phyloP scores from a whole-genome alignment of 176 grass and related monocot species.

The Eleusine indica region DNA sequence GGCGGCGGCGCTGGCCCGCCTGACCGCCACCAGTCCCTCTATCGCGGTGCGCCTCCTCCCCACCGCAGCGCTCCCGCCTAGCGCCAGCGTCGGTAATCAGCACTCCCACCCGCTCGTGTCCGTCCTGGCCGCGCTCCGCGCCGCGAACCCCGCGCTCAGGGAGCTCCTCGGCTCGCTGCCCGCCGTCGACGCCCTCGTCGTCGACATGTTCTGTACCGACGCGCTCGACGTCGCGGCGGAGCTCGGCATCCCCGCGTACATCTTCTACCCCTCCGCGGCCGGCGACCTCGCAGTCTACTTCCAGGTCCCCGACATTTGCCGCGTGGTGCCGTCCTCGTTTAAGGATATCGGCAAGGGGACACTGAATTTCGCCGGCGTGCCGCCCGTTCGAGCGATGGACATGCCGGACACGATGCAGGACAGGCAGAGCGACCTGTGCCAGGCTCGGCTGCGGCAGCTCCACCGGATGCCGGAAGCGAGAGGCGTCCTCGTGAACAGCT shows the following conservation, averaged over 20 bases:
- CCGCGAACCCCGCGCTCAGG: slow-evolving; percentile 28
- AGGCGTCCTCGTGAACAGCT: slow-evolving; percentile 74
- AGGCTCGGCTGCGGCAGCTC: slow-evolving; percentile 35
- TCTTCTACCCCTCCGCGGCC: slow-evolving; percentile 54
- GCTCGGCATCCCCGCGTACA: slow-evolving; percentile 55
- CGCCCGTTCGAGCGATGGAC: slow-evolving; percentile 49
- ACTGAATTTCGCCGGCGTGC: slow-evolving; percentile 53
- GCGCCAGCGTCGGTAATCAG: too few species aligned
- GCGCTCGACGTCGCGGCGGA: slow-evolving; percentile 53
- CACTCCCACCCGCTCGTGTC: not conserved
- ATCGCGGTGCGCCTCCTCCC: slow-evolving; percentile 49
- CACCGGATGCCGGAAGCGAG: slow-evolving; percentile 38
- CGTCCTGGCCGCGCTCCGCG: slow-evolving; percentile 15
- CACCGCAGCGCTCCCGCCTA: not conserved
- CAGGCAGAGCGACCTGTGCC: slow-evolving; percentile 35
- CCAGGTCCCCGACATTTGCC: not conserved
- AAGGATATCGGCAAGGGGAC: slow-evolving; percentile 54
- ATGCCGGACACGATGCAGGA: slow-evolving; percentile 50
- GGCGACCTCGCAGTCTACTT: slow-evolving; percentile 47
- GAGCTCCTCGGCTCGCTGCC: slow-evolving; percentile 12
- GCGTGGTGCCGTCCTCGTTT: slow-evolving; percentile 27
- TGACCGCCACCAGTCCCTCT: slow-evolving; percentile 41
- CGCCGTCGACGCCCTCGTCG: slow-evolving; percentile 40
- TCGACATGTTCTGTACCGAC: slow-evolving; percentile 75
- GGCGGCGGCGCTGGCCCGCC: slow-evolving; percentile 29